A percentile compares a stretch with the other conserved stretches of the same genome.
Evolutionary conservation across 768 basidiomycete species (phyloP).

Genomic region (Pulveroboletus sp.): DNA sequence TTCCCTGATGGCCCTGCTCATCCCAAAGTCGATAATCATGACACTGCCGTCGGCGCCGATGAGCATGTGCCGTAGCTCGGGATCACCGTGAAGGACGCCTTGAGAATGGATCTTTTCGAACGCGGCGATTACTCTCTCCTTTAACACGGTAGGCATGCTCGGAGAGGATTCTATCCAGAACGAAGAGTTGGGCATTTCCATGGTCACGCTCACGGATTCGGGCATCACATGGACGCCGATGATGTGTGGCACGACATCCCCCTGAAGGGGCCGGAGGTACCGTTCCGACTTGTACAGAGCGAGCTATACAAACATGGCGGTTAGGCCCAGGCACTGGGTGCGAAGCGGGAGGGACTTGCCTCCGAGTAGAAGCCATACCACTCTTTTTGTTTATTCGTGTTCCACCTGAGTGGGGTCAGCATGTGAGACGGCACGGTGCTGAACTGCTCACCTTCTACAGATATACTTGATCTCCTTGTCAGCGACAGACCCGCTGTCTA

Average conservation of each 20-base stretch:
- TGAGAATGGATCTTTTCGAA: conserved; percentile 45
- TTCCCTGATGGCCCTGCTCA: conserved; percentile 31
- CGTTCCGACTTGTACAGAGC: conserved; percentile 45
- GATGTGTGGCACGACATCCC: conserved; percentile 47
- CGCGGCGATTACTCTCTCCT: conserved; percentile 48
- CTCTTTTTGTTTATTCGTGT: conserved; percentile 25
- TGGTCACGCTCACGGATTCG: conserved; percentile 38
- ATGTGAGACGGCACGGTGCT: not conserved
- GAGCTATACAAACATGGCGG: conserved; percentile 37
- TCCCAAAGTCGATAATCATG: conserved; percentile 53
- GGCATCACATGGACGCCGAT: conserved; percentile 45
- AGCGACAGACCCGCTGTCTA: conserved; percentile 33
- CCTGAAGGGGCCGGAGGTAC: conserved; percentile 50
- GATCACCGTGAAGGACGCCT: conserved; percentile 47
- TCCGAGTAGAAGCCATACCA: conserved; percentile 42
- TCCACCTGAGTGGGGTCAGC: conserved; percentile 30
- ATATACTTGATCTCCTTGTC: conserved; percentile 31
- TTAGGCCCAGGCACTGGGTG: conserved; percentile 9
- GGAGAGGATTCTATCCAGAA: conserved; percentile 62
- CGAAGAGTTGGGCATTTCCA: conserved; percentile 52
- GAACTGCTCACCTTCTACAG: conserved; percentile 33
- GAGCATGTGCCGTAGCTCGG: conserved; percentile 49
- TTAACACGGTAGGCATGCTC: conserved; percentile 52
- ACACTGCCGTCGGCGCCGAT: conserved; percentile 51
- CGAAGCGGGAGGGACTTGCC: conserved; percentile 24